Conservation (phyloP, 768 basidiomycete genomes). For the Serendipita indica region DNA sequence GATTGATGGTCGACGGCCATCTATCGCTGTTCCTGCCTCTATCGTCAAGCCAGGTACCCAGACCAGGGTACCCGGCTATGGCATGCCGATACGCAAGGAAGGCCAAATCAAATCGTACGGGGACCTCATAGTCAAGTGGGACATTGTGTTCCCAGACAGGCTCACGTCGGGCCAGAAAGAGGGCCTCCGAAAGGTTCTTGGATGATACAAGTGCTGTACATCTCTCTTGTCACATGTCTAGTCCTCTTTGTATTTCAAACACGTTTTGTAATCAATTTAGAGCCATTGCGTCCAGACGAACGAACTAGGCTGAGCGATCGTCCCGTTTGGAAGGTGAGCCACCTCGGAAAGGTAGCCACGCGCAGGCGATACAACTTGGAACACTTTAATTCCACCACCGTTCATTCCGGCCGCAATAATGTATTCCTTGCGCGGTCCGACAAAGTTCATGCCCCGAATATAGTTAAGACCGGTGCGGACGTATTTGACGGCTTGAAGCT, state of each 20-base stretch:
- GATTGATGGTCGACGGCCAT: conserved; percentile 41
- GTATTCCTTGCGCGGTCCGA: conserved; percentile 30
- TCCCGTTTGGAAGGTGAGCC: neutral
- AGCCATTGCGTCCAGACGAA: neutral
- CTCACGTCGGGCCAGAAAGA: conserved; percentile 13
- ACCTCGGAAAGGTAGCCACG: neutral
- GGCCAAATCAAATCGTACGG: conserved; percentile 41
- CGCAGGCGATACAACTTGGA: conserved; percentile 32
- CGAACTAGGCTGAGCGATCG: neutral
- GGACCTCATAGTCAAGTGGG: conserved; percentile 47
- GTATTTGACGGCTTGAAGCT: conserved; percentile 30
- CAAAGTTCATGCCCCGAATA: conserved; percentile 54
- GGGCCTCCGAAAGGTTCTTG: conserved; percentile 11
- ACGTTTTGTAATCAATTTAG: neutral
- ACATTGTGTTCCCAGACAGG: conserved; percentile 13
- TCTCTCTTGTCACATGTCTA: neutral
- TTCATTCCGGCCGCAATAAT: conserved; percentile 47
- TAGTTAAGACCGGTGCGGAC: conserved; percentile 56
- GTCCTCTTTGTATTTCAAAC: neutral
- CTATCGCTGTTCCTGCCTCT: conserved; percentile 38
- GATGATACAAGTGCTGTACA: neutral
- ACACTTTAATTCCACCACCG: conserved; percentile 57
- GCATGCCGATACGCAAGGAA: conserved; percentile 51
- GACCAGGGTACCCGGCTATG: conserved; percentile 40
- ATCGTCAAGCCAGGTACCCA: conserved; percentile 32